These are phyloP conservation scores for Saussurea involucrata DNA, from an alignment of 129 eudicot genomes.

Conservation along the genomic window DNA sequence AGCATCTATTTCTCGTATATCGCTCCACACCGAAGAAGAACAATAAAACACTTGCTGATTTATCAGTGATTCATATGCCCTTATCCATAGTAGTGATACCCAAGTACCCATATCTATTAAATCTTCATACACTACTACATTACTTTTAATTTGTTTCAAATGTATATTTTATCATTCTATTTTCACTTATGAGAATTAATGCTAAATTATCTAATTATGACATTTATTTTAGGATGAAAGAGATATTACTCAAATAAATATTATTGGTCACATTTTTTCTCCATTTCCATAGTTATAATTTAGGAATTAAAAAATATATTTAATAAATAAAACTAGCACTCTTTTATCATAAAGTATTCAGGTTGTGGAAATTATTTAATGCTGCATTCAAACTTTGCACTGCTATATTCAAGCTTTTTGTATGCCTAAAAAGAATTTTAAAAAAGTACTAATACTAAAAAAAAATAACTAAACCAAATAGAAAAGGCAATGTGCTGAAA, in stretches of 20 bases:
- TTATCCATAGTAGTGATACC: not conserved
- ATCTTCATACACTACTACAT: not conserved
- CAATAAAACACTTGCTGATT: not conserved
- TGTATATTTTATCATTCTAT: no score
- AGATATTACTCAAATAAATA: no score
- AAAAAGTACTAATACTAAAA: not conserved
- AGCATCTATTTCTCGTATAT: no score
- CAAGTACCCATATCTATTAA: not conserved
- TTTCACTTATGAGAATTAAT: no score
- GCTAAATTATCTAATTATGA: no score
- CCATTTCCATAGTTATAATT: not conserved
- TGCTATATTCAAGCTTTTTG: conserved; percentile 2
- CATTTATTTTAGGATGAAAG: no score
- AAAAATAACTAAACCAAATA: not conserved
- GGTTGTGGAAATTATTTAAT: not conserved
- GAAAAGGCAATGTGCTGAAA: conserved; percentile 14
- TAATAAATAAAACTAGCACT: not conserved
- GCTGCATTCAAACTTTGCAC: not conserved
- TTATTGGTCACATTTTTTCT: not conserved
- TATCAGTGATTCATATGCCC: not conserved
- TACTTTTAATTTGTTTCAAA: no score
- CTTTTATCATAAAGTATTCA: not conserved
- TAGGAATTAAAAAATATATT: not conserved
- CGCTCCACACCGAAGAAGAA: no score
- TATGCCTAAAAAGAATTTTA: not conserved